Conservation (phyloP, 2,329 filamentous ascomycete species). For the Xylaria sp. region DNA sequence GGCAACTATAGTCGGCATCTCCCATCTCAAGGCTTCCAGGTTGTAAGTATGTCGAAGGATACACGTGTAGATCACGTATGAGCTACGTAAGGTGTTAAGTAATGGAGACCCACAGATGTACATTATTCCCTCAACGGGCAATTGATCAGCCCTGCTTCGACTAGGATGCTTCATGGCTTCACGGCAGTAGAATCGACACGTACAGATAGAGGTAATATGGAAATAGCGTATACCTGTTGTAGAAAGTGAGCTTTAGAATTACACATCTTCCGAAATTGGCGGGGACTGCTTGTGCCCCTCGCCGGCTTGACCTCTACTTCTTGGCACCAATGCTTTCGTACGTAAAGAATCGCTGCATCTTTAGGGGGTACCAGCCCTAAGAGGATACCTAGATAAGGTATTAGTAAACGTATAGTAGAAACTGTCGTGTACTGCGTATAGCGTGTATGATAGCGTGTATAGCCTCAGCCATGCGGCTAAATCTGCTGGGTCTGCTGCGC, state of each 20-base stretch:
- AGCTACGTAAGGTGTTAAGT: background rate
- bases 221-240: too few relatives aligned
- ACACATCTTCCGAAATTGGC: too few relatives aligned
- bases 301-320: too few relatives aligned
- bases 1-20: background rate
- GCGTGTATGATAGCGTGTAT: too few relatives aligned
- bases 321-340: too few relatives aligned
- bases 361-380: too few relatives aligned
- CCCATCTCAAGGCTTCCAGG: background rate
- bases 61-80: conserved; percentile 4
- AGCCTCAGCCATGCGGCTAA: conserved; percentile 5
- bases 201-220: too few relatives aligned
- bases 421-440: background rate
- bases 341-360: too few relatives aligned
- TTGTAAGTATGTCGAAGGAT: conserved; percentile 8
- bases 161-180: too few relatives aligned
- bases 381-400: too few relatives aligned
- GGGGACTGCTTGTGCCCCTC: too few relatives aligned
- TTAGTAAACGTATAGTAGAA: background rate
- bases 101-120: background rate
- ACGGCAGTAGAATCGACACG: too few relatives aligned
- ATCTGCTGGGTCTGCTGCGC: conserved; percentile 14
- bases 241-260: background rate
- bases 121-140: background rate
- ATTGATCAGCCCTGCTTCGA: background rate